Percentiles rank a stretch among this genome's conserved stretches.
Conservation (phyloP, 768 basidiomycete genomes). For the Calvatia gigantea region DNA sequence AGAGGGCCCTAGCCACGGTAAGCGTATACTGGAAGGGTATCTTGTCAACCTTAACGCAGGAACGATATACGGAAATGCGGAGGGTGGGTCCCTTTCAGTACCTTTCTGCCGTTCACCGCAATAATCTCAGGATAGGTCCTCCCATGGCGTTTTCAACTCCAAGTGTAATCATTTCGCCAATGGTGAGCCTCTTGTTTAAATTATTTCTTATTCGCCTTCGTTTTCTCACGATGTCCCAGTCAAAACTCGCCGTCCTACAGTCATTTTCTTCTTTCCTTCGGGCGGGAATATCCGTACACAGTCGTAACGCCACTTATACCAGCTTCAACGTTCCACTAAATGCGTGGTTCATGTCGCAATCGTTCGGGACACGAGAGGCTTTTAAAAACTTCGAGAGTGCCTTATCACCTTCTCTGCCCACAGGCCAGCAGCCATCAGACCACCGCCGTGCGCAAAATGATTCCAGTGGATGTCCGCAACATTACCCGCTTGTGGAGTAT, state of each 20-base stretch:
- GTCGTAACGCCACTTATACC: neutral
- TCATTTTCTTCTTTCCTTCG: conserved; percentile 68
- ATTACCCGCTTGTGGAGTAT: conserved; percentile 10
- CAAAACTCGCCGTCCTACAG: conserved; percentile 71
- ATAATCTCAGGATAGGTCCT: conserved; percentile 26
- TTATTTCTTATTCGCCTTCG: too few relatives aligned
- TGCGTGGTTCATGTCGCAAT: conserved; percentile 63
- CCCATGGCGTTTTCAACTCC: conserved; percentile 55
- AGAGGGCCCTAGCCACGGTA: conserved; percentile 47
- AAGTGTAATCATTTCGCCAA: conserved; percentile 60
- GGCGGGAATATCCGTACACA: neutral
- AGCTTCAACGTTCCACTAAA: conserved; percentile 23
- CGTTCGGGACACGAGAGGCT: conserved; percentile 50
- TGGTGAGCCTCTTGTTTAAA: conserved; percentile 37
- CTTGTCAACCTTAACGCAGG: conserved; percentile 74
- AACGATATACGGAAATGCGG: conserved; percentile 53
- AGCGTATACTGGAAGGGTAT: conserved; percentile 73
- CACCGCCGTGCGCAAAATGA: conserved; percentile 35
- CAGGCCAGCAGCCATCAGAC: neutral
- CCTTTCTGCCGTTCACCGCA: neutral
- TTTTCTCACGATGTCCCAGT: conserved; percentile 37
- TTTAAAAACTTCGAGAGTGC: conserved; percentile 52
- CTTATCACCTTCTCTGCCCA: conserved; percentile 26
- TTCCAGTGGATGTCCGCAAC: conserved; percentile 30
- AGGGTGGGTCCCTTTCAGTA: conserved; percentile 35